Percentiles rank a stretch among this genome's conserved stretches.
Conservation (phyloP, 2,329 filamentous ascomycete genomes). For the Aphanocladium album region DNA sequence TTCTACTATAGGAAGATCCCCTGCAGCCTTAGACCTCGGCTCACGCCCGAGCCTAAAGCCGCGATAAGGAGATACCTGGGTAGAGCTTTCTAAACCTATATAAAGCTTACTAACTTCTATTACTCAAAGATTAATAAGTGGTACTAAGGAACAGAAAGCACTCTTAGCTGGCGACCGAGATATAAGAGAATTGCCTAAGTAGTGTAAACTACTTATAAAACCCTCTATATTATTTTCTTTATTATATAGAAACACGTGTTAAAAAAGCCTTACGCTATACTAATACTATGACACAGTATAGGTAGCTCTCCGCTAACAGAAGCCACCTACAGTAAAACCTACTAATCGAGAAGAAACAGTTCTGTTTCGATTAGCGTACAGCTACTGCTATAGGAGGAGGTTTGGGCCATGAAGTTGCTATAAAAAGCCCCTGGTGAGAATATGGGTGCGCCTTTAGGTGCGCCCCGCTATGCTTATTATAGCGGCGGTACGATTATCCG, state of each 20-base stretch:
- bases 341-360: neutral
- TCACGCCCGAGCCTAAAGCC: too few species aligned
- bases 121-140: neutral
- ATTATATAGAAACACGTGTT: neutral
- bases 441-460: neutral
- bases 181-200: neutral
- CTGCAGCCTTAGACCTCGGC: too few species aligned
- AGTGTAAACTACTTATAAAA: neutral
- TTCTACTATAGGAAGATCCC: too few species aligned
- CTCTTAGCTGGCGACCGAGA: neutral
- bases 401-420: neutral
- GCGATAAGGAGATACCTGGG: too few species aligned
- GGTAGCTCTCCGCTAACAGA: neutral
- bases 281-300: neutral
- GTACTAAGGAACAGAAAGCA: neutral
- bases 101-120: too few species aligned
- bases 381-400: conserved; percentile 2
- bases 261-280: neutral
- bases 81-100: too few species aligned
- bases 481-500: neutral
- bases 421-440: neutral
- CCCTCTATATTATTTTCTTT: neutral
- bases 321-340: neutral
- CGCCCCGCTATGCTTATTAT: neutral
- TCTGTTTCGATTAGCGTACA: neutral